Percentiles rank a stretch among this genome's conserved stretches.
Evolutionary conservation across 2,329 filamentous ascomycete genomes (phyloP).

Genomic region (Ophiostoma novo-ulmi): DNA sequence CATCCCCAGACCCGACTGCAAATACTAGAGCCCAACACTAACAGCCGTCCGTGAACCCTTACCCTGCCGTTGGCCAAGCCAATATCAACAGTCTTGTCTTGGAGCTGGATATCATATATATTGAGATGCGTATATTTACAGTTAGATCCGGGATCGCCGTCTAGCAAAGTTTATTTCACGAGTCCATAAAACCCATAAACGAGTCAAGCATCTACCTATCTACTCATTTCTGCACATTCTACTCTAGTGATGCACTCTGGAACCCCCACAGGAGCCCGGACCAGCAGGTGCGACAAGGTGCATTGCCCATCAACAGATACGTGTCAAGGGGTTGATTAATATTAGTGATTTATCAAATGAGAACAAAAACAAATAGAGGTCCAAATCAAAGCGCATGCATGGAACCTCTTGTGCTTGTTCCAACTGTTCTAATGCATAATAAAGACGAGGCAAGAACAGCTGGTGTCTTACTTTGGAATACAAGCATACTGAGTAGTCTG

Average conservation of each 20-base stretch:
- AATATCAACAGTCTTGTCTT: neutral
- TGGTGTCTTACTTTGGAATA: neutral
- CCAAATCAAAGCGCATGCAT: neutral
- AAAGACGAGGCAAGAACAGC: neutral
- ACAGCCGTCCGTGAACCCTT: neutral
- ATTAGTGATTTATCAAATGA: neutral
- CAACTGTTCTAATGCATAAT: neutral
- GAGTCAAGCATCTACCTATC: neutral
- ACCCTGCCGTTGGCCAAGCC: neutral
- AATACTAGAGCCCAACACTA: neutral
- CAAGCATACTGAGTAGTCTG: neutral
- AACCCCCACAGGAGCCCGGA: slow-evolving; percentile 3
- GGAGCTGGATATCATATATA: neutral
- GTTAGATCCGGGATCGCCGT: slow-evolving; percentile 12
- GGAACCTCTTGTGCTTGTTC: neutral
- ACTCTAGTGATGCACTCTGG: neutral
- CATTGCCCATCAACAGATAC: neutral
- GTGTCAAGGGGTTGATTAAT: slow-evolving; percentile 3
- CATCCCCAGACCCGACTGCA: neutral
- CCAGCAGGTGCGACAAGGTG: slow-evolving; percentile 5
- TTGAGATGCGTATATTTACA: neutral
- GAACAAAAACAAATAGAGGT: neutral
- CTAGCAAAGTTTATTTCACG: neutral
- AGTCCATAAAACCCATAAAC: neutral
- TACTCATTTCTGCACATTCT: neutral